phyloP scores from a whole-genome alignment of 805 yeast genomes.

The Sugiyamaella smithiae region DNA sequence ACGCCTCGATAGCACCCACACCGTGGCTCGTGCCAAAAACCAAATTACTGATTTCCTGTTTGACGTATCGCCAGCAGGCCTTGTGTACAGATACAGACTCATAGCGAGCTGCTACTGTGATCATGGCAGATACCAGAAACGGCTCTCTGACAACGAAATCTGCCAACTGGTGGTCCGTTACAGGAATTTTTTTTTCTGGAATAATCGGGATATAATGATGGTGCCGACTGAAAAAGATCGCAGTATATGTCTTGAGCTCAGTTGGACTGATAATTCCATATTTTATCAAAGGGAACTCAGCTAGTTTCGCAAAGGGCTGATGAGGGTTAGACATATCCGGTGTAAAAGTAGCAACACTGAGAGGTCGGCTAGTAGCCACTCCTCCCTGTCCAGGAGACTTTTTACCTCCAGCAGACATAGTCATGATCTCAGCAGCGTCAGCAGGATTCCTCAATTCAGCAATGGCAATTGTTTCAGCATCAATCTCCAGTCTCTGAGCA shows the following conservation, averaged over 20 bases:
- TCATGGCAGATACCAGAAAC: constrained; percentile 20
- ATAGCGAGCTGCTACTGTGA: constrained; percentile 21
- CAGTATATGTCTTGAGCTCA: constrained; percentile 18
- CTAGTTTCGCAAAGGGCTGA: neutral
- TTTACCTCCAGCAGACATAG: constrained; percentile 15
- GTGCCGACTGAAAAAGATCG: constrained; percentile 23
- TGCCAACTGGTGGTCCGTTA: constrained; percentile 10
- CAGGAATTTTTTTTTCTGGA: constrained; percentile 12
- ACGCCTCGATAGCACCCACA: constrained; percentile 25
- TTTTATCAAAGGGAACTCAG: constrained; percentile 16
- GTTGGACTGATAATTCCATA: constrained; percentile 17
- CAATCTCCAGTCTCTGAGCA: constrained; percentile 3
- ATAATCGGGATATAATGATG: constrained; percentile 20
- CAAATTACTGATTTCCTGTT: constrained; percentile 14
- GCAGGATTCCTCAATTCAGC: constrained; percentile 22
- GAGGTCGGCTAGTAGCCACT: neutral
- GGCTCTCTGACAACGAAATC: constrained; percentile 19
- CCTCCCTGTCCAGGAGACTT: neutral
- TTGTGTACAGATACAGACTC: constrained; percentile 6
- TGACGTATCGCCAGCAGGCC: constrained; percentile 14
- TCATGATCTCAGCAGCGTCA: constrained; percentile 24
- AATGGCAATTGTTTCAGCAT: constrained; percentile 20
- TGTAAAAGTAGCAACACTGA: neutral
- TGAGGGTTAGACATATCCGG: neutral
- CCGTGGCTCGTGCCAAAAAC: constrained; percentile 21